These are phyloP conservation scores for Aureobasidium sp. DNA, from an alignment of 2,329 filamentous ascomycete species.

Conservation along the genomic window DNA sequence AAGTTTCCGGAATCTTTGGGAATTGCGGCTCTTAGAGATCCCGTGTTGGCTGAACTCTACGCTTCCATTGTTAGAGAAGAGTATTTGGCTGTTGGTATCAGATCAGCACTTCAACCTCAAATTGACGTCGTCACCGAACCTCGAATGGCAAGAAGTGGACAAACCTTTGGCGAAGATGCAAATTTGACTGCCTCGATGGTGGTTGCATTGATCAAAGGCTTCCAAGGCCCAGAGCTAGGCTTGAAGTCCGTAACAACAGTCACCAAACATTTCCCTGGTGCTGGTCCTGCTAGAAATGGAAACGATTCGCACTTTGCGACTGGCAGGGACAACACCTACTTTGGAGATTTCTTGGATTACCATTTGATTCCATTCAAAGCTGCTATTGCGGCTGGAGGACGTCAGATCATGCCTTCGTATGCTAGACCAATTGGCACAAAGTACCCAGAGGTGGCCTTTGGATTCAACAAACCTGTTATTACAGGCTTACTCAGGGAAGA, in stretches of 20 bases:
- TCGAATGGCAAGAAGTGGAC: conserved; percentile 64
- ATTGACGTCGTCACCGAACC: conserved; percentile 63
- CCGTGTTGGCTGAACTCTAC: conserved; percentile 59
- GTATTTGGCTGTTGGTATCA: conserved; percentile 59
- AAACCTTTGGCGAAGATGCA: conserved; percentile 62
- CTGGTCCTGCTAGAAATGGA: background rate
- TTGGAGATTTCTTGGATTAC: background rate
- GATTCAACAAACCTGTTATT: conserved; percentile 4
- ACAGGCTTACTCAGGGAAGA: background rate
- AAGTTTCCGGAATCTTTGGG: conserved; percentile 58
- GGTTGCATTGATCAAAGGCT: background rate
- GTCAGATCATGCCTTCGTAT: conserved; percentile 2
- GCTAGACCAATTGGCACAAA: background rate
- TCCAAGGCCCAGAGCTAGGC: background rate
- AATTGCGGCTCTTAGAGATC: conserved; percentile 64
- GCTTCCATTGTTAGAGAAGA: conserved; percentile 56
- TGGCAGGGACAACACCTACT: background rate
- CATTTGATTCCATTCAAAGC: conserved; percentile 1
- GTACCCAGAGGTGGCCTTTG: conserved; percentile 1
- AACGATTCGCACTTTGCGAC: conserved; percentile 4
- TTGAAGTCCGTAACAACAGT: background rate
- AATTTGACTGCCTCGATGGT: conserved; percentile 60
- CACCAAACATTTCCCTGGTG: conserved; percentile 1
- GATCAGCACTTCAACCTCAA: conserved; percentile 63
- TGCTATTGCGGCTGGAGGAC: background rate